Evolutionary conservation across 805 yeast species (phyloP).

Genomic region (Zygotorulaspora sp.): DNA sequence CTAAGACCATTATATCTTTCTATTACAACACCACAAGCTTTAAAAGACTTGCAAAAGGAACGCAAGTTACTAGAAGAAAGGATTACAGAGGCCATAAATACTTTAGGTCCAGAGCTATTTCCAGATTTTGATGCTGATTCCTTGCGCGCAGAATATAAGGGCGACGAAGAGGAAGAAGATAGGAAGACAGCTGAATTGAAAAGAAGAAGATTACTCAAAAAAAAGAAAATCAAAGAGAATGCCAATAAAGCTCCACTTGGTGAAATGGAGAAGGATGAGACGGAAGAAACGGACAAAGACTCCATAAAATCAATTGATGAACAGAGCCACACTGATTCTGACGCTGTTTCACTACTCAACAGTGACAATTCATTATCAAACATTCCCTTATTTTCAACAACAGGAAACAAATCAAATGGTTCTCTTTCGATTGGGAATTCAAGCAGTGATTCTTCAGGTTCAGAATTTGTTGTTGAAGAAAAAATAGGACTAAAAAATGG

Average conservation of each 20-base stretch:
- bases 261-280: slow-evolving; percentile 8
- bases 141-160: slow-evolving; percentile 22
- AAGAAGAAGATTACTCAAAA: slow-evolving; percentile 35
- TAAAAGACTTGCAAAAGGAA: slow-evolving; percentile 53
- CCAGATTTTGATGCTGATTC: slow-evolving; percentile 66
- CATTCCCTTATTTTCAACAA: slow-evolving; percentile 41
- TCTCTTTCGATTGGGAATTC: slow-evolving; percentile 28
- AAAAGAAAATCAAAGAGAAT: slow-evolving; percentile 20
- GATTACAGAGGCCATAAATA: slow-evolving; percentile 75
- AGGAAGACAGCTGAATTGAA: slow-evolving; percentile 37
- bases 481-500: slow-evolving; percentile 10
- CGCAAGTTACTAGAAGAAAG: slow-evolving; percentile 62
- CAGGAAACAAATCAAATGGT: slow-evolving; percentile 19
- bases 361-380: slow-evolving; percentile 38
- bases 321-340: slow-evolving; percentile 42
- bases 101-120: slow-evolving; percentile 76
- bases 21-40: slow-evolving; percentile 52
- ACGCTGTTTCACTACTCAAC: slow-evolving; percentile 40
- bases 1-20: slow-evolving; percentile 74
- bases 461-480: slow-evolving; percentile 22
- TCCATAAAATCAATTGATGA: background rate
- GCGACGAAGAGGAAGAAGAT: slow-evolving; percentile 34
- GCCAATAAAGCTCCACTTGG: slow-evolving; percentile 11
- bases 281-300: background rate
- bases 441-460: slow-evolving; percentile 21